These are phyloP conservation scores for Aurifilum marmelostoma DNA, from an alignment of 2,329 filamentous ascomycete species.

Conservation along the genomic window DNA sequence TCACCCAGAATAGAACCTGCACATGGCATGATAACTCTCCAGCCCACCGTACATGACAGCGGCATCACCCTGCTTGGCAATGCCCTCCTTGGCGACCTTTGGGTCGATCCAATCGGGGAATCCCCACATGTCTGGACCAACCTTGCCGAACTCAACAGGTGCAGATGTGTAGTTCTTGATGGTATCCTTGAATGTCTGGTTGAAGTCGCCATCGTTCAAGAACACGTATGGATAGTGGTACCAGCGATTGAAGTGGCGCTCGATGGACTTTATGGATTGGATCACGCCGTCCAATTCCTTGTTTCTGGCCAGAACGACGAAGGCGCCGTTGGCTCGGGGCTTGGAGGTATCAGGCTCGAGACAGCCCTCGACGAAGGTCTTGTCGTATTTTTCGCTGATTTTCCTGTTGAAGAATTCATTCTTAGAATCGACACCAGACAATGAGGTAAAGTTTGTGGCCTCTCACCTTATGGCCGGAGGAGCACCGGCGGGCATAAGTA, in stretches of 20 bases:
- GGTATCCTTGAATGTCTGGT: conserved; percentile 87
- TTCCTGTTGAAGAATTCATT: conserved; percentile 59
- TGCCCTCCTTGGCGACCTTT: conserved; percentile 92
- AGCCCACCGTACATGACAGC: conserved; percentile 99
- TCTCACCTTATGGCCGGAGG: conserved; percentile 86
- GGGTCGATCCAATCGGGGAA: conserved; percentile 96
- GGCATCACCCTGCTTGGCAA: conserved; percentile 92
- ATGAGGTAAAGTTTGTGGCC: background rate
- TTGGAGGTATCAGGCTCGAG: conserved; percentile 76
- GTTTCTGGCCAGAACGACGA: conserved; percentile 93
- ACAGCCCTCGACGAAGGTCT: conserved; percentile 92
- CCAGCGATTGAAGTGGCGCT: conserved; percentile 98
- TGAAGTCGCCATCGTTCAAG: conserved; percentile 96
- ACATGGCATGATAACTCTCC: conserved; percentile 99
- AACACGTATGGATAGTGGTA: conserved; percentile 99
- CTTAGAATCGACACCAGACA: background rate
- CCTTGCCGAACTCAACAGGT: conserved; percentile 89
- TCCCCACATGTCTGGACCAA: conserved; percentile 89
- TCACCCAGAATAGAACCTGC: conserved; percentile 96
- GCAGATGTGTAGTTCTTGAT: conserved; percentile 89
- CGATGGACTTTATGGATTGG: conserved; percentile 95
- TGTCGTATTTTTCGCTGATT: conserved; percentile 97
- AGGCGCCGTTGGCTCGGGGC: conserved; percentile 88
- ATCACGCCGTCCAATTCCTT: conserved; percentile 96
- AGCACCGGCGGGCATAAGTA: conserved; percentile 84